Base-by-base conservation (phyloP, 2,329 filamentous ascomycete species). In the Daldinia sp. region DNA sequence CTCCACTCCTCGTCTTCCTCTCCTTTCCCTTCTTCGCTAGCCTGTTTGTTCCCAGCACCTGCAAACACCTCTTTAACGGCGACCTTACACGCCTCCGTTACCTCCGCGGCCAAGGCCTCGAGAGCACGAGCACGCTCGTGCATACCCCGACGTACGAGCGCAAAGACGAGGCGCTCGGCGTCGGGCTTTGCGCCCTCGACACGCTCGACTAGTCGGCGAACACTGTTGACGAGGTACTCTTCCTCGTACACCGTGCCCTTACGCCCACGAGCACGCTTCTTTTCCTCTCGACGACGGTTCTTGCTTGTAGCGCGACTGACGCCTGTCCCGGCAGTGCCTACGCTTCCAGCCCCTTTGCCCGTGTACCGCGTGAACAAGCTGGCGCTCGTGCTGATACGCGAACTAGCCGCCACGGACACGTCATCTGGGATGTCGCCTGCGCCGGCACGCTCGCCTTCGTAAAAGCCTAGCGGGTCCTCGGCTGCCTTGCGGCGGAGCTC, bases 231-330 rank as follows among this genome's bases (percentile, higher is more conserved):
- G 4, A 99, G 85, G 76, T 99, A 99, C 77, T 98, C 95, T 74
- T 98, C 94, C 77, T 99, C 95, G 77, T 99, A 99, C 4, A 99
- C 92, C 13, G 92, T 97, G 9, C 95, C 95, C 81, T 98, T 98
- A 76, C 97, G 94, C 21, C 95, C 95, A 6, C 93, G 83, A 0
- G 95, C 95, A 13, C 94, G 88, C 84, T 99, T 99, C 76, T 96
- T 88, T 82, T 99, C 95, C 77, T 99, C 95, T 17, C 93, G 85
- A 21, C 90, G 84, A 53, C 93, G 88, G 74, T 96, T 97, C 82
- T 95, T 96, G 73, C 87, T 91, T 37, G 93, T 97, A 61, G 90
- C 90, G 10, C 93, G 85, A 50, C 88, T 91, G 2, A 90, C 88
- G 27, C 88, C 87, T 10, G 90, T 94, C 17, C 88, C 90, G 1